Conservation (phyloP, 805 yeast genomes). For the Wickerhamiella sergipiensis region DNA sequence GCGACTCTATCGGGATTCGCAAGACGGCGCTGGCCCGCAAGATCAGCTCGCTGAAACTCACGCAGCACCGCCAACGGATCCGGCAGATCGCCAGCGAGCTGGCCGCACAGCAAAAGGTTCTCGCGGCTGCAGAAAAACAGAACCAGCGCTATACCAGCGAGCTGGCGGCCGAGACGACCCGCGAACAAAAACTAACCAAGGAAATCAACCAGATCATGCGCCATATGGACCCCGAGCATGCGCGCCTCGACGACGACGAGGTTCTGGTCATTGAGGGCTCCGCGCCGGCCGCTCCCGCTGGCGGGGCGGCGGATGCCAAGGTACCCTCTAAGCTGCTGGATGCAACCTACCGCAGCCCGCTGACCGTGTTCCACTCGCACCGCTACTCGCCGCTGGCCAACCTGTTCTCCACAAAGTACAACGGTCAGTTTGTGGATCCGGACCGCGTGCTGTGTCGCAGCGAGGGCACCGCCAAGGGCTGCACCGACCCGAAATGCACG, state of each 20-base stretch:
- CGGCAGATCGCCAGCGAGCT: not conserved
- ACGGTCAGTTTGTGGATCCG: constrained; percentile 11
- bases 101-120: not conserved
- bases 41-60: not conserved
- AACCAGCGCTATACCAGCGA: not conserved
- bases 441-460: constrained; percentile 9
- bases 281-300: too few species aligned
- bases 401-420: constrained; percentile 11
- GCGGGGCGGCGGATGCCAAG: too few species aligned
- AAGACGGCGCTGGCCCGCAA: not conserved
- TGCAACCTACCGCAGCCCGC: constrained; percentile 6
- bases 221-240: not conserved
- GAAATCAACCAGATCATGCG: not conserved
- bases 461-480: constrained; percentile 7
- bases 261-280: not conserved
- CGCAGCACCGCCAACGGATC: not conserved
- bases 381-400: constrained; percentile 11
- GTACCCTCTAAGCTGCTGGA: not conserved
- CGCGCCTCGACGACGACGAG: not conserved
- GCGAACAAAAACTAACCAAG: not conserved
- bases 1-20: not conserved
- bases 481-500: constrained; percentile 8
- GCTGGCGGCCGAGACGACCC: not conserved
- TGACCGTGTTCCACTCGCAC: constrained; percentile 11
- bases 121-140: not conserved